A percentile compares a stretch with the other conserved stretches of the same genome.
Evolutionary conservation across 2,329 filamentous ascomycete species (phyloP).

Genomic region (Epichloe uncinata): DNA sequence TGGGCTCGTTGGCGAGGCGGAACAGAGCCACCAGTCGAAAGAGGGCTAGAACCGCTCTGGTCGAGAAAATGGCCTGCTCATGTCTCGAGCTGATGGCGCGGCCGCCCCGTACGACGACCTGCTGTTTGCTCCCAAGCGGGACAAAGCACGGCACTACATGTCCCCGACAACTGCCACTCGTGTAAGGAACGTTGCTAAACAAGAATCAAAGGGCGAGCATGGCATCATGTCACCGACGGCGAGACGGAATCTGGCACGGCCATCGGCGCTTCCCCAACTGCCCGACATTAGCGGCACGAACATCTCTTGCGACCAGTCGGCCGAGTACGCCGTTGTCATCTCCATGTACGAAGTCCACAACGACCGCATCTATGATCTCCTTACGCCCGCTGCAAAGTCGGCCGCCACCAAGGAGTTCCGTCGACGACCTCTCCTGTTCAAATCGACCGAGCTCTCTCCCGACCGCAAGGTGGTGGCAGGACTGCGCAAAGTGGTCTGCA

Average conservation of each 20-base stretch:
- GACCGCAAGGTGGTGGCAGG: slow-evolving; percentile 94
- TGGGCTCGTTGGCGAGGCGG: slow-evolving; percentile 26
- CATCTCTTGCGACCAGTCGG: slow-evolving; percentile 43
- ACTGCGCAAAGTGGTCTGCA: slow-evolving; percentile 78
- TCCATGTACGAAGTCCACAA: slow-evolving; percentile 99
- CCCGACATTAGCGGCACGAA: slow-evolving; percentile 63
- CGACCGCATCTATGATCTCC: slow-evolving; percentile 88
- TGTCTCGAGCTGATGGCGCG: not conserved
- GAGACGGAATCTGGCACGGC: slow-evolving; percentile 51
- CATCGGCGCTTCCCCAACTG: slow-evolving; percentile 56
- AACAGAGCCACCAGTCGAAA: slow-evolving; percentile 12
- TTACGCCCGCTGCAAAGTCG: slow-evolving; percentile 50
- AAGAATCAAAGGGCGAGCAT: slow-evolving; percentile 37
- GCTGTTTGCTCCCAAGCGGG: slow-evolving; percentile 21
- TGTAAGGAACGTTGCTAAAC: slow-evolving; percentile 35
- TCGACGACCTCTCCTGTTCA: slow-evolving; percentile 80
- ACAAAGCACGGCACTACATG: slow-evolving; percentile 22
- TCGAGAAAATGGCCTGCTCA: slow-evolving; percentile 5
- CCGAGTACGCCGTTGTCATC: slow-evolving; percentile 77
- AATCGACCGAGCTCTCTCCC: slow-evolving; percentile 73
- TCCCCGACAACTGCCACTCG: slow-evolving; percentile 31
- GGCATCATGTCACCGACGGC: slow-evolving; percentile 32
- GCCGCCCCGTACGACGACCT: not conserved
- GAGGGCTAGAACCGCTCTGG: slow-evolving; percentile 18
- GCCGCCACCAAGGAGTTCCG: slow-evolving; percentile 54